A percentile compares a stretch with the other conserved stretches of the same genome.
These are phyloP conservation scores for Cercophora sp. DNA, from an alignment of 495 filamentous ascomycete genomes.

Conservation along the genomic window DNA sequence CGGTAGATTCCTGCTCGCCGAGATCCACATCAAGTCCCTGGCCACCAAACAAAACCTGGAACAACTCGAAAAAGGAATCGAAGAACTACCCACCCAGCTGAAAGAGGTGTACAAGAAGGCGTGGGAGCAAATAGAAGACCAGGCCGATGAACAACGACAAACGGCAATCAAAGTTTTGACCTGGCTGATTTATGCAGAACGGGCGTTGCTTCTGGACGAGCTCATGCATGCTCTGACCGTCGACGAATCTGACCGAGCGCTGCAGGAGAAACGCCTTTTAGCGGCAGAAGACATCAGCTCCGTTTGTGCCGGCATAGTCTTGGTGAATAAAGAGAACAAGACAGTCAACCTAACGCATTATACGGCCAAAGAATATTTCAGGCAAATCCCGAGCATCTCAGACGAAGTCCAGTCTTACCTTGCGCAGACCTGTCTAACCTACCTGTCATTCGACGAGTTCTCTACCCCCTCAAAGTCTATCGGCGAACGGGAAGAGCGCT, in stretches of 20 bases:
- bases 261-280: background rate
- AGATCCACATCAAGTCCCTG: background rate
- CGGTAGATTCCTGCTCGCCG: background rate
- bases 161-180: background rate
- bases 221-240: background rate
- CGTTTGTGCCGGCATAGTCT: background rate
- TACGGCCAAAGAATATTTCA: background rate
- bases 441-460: background rate
- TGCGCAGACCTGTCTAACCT: background rate
- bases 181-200: background rate
- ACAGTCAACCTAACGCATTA: background rate
- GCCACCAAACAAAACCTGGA: background rate
- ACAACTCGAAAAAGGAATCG: background rate
- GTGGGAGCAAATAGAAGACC: background rate
- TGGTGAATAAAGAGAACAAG: background rate
- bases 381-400: background rate
- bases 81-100: background rate
- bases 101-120: background rate
- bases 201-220: background rate
- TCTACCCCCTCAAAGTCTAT: background rate
- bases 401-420: background rate
- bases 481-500: background rate
- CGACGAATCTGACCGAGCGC: background rate
- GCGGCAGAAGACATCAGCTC: background rate
- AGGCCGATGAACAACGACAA: background rate